Evolutionary conservation across 2,329 filamentous ascomycete species (phyloP), one percentile per base, ranked within the genome.

Genomic region (Paracoccidioides lutzii): DNA sequence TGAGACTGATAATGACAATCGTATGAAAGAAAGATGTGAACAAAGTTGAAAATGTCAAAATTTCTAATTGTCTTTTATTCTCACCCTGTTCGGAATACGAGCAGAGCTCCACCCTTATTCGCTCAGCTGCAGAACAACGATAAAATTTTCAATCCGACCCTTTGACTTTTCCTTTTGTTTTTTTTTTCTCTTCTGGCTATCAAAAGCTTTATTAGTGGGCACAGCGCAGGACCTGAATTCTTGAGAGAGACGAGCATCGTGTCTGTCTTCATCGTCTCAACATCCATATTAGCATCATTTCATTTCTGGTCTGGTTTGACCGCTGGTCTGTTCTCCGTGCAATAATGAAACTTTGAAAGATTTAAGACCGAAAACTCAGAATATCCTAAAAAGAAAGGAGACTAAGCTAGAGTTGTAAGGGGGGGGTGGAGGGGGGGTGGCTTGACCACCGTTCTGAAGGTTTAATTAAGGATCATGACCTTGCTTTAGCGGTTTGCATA

Each of bases 391-490:
- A 37, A 51, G 30, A 51, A 5, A 12, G 40, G 48, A 51, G 40
- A 38, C 48, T 14, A 14, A 32, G 22, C 49, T 41, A 51, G 32
- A 52, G 22, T 9, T 14, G 22, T 30, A 22, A 22, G 2, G 2
- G 22, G 22, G 22, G 49, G n/a, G n/a, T n/a, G n/a, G n/a, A n/a
- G n/a, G 35, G 22, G 37, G 30, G 41, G 49, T 35, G 49, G 49
- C 49, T 41, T 52, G 10, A 52, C 49, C 49, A 42, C 49, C 46
- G 22, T 37, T 15, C 30, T 53, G 53, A 69, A 68, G 66, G 68
- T 70, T 70, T 70, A 58, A 70, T 70, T 68, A 70, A 69, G 68
- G 68, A 67, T 68, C 64, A 61, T 62, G 64, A 62, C 60, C 51
- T 63, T 60, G 58, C 60, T 54, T 61, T 69, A 69, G 67, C 59